These are phyloP conservation scores for Colletotrichum liriopes DNA, from an alignment of 2,329 filamentous ascomycete species.

Conservation along the genomic window DNA sequence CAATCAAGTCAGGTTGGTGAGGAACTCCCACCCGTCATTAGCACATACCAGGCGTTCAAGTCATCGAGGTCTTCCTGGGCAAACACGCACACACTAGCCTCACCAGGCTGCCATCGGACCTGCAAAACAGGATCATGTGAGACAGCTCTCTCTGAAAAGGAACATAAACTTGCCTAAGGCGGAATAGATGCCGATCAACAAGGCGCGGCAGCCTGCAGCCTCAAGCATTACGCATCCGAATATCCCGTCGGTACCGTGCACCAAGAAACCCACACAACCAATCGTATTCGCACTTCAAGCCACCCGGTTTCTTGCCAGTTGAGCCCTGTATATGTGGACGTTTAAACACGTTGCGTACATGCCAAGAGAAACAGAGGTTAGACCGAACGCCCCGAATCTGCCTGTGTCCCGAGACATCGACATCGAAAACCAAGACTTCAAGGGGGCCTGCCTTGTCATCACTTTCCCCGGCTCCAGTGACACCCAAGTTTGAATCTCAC, in stretches of 20 bases:
- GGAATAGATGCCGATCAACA: constrained; percentile 32
- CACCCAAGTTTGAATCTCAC: constrained; percentile 18
- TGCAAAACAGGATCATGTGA: constrained; percentile 18
- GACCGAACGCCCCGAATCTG: background rate
- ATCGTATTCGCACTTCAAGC: background rate
- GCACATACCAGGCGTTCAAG: background rate
- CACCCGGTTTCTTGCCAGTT: too few species aligned
- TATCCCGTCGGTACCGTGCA: background rate
- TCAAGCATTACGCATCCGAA: background rate
- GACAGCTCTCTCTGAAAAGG: background rate
- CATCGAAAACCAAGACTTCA: background rate
- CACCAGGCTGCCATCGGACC: background rate
- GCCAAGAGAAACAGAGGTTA: background rate
- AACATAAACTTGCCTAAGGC: constrained; percentile 15
- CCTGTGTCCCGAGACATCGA: background rate
- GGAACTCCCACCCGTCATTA: background rate
- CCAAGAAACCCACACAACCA: background rate
- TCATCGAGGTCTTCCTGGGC: background rate
- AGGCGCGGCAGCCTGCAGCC: constrained; percentile 27
- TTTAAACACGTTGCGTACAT: background rate
- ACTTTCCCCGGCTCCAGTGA: constrained; percentile 17
- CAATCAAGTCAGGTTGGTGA: background rate
- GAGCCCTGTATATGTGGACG: background rate
- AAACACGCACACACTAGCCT: background rate
- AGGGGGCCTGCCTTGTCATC: background rate